Evolutionary conservation across 208 protist genomes (phyloP).

Genomic region (Angomonas ambiguus): DNA sequence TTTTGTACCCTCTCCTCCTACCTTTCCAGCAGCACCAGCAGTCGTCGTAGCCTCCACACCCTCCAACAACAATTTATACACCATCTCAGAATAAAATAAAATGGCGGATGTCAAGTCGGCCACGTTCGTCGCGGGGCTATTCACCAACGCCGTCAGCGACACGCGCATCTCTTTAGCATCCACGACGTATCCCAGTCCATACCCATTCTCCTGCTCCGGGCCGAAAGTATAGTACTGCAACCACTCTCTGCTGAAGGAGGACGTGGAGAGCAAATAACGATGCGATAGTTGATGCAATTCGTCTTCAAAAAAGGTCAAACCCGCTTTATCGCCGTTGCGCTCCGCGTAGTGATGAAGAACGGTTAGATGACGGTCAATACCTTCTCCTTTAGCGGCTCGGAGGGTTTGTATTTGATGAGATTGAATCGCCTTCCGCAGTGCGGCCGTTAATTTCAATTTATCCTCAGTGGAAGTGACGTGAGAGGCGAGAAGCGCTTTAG

Average conservation of each 20-base stretch:
- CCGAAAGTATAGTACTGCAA: constrained; percentile 82
- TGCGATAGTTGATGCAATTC: constrained; percentile 46
- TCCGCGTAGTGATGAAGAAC: constrained; percentile 75
- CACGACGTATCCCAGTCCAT: constrained; percentile 91
- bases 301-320: constrained; percentile 80
- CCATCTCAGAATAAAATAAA: background rate
- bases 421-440: constrained; percentile 44
- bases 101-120: constrained; percentile 19
- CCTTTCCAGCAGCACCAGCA: too few species aligned
- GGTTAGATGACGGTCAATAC: constrained; percentile 88
- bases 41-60: too few species aligned
- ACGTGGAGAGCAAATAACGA: constrained; percentile 55
- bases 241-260: constrained; percentile 67
- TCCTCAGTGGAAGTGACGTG: constrained; percentile 13
- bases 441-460: constrained; percentile 31
- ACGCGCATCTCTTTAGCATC: constrained; percentile 80
- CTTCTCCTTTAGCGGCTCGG: constrained; percentile 63
- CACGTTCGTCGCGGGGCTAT: constrained; percentile 65
- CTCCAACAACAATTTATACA: background rate
- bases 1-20: too few species aligned
- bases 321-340: constrained; percentile 54
- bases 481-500: background rate
- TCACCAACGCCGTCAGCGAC: constrained; percentile 78
- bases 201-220: constrained; percentile 80
- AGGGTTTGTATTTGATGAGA: constrained; percentile 44